Conservation (phyloP, 768 basidiomycete genomes). For the Rossbeevera mucosa region DNA sequence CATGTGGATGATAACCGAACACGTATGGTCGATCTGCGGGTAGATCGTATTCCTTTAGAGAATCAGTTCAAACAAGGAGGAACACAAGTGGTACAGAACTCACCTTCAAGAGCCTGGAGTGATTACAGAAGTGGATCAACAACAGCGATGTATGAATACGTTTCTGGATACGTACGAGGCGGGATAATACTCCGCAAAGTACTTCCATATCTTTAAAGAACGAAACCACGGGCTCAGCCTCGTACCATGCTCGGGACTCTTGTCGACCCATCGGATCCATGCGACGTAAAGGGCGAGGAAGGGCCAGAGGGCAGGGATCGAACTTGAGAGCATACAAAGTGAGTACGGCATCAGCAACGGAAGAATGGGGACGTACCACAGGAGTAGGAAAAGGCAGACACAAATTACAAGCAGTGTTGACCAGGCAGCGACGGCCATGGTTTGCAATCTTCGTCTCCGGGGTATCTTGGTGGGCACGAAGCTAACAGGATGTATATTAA, state of each 20-base stretch:
- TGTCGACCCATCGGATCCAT: slow-evolving; percentile 76
- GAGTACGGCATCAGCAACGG: not conserved
- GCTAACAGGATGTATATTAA: slow-evolving; percentile 33
- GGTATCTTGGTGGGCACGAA: slow-evolving; percentile 89
- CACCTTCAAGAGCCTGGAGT: slow-evolving; percentile 33
- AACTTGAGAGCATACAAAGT: slow-evolving; percentile 44
- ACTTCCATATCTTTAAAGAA: slow-evolving; percentile 67
- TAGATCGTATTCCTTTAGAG: slow-evolving; percentile 69
- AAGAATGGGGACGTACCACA: slow-evolving; percentile 54
- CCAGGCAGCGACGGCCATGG: slow-evolving; percentile 84
- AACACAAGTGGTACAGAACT: slow-evolving; percentile 2
- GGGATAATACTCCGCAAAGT: slow-evolving; percentile 91
- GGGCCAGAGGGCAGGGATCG: slow-evolving; percentile 87
- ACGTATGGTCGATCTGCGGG: slow-evolving; percentile 91
- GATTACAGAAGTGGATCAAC: not conserved
- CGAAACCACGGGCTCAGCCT: slow-evolving; percentile 73
- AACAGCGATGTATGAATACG: not conserved
- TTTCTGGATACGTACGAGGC: slow-evolving; percentile 61
- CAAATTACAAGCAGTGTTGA: slow-evolving; percentile 73
- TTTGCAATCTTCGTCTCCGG: slow-evolving; percentile 81
- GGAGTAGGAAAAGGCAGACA: slow-evolving; percentile 64
- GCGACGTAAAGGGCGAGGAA: slow-evolving; percentile 68
- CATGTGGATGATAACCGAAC: slow-evolving; percentile 98
- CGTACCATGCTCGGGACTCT: slow-evolving; percentile 68
- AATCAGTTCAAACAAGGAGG: not conserved